Conservation (phyloP, 1,284 basidiomycete species). For the Laetiporus sulphureus region DNA sequence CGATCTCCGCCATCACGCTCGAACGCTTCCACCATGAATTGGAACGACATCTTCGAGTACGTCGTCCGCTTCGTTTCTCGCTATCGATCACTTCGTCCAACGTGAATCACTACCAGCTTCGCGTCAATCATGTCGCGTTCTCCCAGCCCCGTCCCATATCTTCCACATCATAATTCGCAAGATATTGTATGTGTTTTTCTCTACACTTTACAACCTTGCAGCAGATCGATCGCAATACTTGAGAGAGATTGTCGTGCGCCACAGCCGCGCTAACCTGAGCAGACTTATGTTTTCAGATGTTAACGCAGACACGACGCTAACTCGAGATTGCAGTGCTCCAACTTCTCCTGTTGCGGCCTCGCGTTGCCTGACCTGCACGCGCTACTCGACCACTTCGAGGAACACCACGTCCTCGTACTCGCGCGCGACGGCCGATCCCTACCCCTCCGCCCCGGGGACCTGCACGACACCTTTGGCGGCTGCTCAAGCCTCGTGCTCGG, state of each 20-base stretch:
- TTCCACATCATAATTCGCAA: too few relatives aligned
- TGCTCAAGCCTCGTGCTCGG: slow-evolving; percentile 23
- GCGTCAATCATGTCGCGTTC: too few relatives aligned
- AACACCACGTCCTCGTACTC: slow-evolving; percentile 43
- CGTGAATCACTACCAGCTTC: neutral
- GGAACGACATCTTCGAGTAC: neutral
- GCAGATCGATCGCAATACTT: too few relatives aligned
- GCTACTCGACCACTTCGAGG: slow-evolving; percentile 63
- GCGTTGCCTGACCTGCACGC: slow-evolving; percentile 58
- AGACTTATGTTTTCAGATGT: too few relatives aligned
- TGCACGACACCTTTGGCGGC: slow-evolving; percentile 5
- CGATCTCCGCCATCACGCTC: neutral
- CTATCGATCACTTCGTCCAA: too few relatives aligned
- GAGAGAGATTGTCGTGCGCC: too few relatives aligned
- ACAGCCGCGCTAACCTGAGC: too few relatives aligned
- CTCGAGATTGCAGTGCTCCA: slow-evolving; percentile 40
- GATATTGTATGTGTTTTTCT: too few relatives aligned
- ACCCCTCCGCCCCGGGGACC: slow-evolving; percentile 17
- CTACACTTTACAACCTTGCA: too few relatives aligned
- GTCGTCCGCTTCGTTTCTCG: neutral
- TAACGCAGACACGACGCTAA: neutral
- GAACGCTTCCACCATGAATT: neutral
- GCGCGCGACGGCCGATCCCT: slow-evolving; percentile 23
- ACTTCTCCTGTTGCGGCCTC: slow-evolving; percentile 63
- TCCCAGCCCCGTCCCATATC: too few relatives aligned